These are phyloP conservation scores for Morella rubra DNA, from an alignment of 306 rosid genomes.

Conservation along the genomic window DNA sequence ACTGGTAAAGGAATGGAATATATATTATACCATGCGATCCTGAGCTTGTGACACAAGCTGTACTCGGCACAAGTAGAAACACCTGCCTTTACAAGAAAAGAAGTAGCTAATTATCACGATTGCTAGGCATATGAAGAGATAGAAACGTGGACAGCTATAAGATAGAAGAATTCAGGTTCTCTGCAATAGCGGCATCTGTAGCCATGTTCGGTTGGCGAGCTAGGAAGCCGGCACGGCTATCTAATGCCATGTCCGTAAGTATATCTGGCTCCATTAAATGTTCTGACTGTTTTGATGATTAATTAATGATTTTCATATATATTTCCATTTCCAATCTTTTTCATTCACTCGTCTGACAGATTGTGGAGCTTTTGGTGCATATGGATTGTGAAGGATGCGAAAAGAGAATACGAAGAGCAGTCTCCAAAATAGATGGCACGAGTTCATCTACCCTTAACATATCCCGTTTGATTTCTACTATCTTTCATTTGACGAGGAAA, in stretches of 20 bases:
- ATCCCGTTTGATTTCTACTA: too few species aligned
- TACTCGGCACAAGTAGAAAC: not conserved
- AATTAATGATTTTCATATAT: not conserved
- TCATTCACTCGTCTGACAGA: conserved; percentile 32
- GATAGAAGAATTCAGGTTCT: conserved; percentile 11
- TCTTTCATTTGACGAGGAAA: not conserved
- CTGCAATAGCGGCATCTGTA: not conserved
- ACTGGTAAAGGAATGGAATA: not conserved
- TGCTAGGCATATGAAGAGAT: too few species aligned
- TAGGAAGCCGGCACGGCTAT: conserved; percentile 28
- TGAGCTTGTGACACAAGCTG: conserved; percentile 7
- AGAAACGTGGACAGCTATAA: not conserved
- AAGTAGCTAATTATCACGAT: not conserved
- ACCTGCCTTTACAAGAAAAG: not conserved
- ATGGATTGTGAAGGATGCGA: conserved; percentile 92
- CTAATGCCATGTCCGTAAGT: conserved; percentile 66
- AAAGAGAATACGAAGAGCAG: conserved; percentile 57
- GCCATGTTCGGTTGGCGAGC: conserved; percentile 56
- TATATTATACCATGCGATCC: not conserved
- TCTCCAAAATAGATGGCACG: conserved; percentile 70
- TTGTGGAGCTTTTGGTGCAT: conserved; percentile 77
- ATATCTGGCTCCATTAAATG: not conserved
- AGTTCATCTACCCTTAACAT: not conserved
- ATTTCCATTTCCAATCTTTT: not conserved
- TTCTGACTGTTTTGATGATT: not conserved